phyloP scores from a whole-genome alignment of 805 yeast genomes.

The Candida xiaguanensis region DNA sequence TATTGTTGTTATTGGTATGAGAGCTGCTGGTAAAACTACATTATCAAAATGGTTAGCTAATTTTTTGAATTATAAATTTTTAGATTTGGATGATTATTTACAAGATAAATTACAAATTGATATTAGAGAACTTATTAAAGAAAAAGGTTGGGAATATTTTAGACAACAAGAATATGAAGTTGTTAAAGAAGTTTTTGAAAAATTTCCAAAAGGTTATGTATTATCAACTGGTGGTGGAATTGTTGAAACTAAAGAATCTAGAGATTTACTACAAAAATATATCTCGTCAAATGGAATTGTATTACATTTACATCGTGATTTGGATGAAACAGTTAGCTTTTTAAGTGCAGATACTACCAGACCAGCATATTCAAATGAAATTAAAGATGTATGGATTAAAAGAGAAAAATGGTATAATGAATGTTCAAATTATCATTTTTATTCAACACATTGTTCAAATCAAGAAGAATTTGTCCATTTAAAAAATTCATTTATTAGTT shows the following conservation, averaged over 20 bases:
- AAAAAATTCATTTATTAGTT: conserved; percentile 55
- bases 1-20: conserved; percentile 88
- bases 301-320: conserved; percentile 84
- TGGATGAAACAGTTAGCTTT: conserved; percentile 73
- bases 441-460: conserved; percentile 65
- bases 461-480: conserved; percentile 53
- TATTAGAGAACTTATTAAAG: conserved; percentile 59
- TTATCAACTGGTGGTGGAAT: conserved; percentile 97
- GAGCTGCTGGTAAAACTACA: conserved; percentile 95
- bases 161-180: conserved; percentile 61
- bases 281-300: conserved; percentile 66
- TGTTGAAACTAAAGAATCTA: conserved; percentile 71
- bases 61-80: conserved; percentile 58
- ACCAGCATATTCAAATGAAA: conserved; percentile 83
- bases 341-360: conserved; percentile 75
- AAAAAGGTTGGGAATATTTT: conserved; percentile 84
- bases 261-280: conserved; percentile 58
- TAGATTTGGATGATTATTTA: conserved; percentile 75
- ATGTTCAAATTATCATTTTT: conserved; percentile 75
- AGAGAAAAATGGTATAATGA: conserved; percentile 77
- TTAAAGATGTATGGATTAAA: conserved; percentile 77
- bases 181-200: conserved; percentile 46
- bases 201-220: conserved; percentile 50
- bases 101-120: conserved; percentile 50
- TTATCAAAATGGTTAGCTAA: conserved; percentile 76